Evolutionary conservation across 1,139 yeast species (phyloP), one percentile per base, ranked within the genome.

Genomic region (Magnusiomyces paraingens): DNA sequence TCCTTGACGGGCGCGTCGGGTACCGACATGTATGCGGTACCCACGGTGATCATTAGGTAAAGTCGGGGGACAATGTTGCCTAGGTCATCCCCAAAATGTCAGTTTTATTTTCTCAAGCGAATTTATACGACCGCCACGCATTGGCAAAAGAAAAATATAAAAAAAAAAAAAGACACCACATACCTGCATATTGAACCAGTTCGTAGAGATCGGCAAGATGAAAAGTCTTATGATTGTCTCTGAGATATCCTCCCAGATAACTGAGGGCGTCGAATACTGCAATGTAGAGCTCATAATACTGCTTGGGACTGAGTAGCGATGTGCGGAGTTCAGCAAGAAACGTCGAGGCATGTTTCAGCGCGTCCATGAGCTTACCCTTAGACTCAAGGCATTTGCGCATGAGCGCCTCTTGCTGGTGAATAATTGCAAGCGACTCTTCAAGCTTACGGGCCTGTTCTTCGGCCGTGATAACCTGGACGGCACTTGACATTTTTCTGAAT

Each of bases 41-140:
- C 99, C 11, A 93, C 93, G 2, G 95, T 93, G 49, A 93, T 86
- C 98, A 93, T 90, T 72, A 94, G 76, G 67, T 94, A 93, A 55
- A 93, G 74, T 56, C 99, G 77, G 2, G 99, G 99, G 15, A 93
- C 79, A 44, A 94, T 88, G 69, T 90, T 93, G 17, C 76, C 56
- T 54, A 17, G 11, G 21, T 3, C 14, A n/a, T 17, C 12, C 11
- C 15, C 43, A 50, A 21, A 49, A 12, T 36, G 43, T 39, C 22
- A 42, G 49, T 43, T n/a, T n/a, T 17, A 40, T 8, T 4, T 26
- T 26, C 8, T 26, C 4, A 26, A 26, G 32, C 32, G 32, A 26
- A 26, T 4, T 26, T 26, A 26, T 26, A 26, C 32, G 32, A 26
- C 8, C 8, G 8, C 8, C 8, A 4, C 32, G 8, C 4, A 26